Evolutionary conservation across 2,329 filamentous ascomycete species (phyloP).

Genomic region (Decorospora gaudefroyi): DNA sequence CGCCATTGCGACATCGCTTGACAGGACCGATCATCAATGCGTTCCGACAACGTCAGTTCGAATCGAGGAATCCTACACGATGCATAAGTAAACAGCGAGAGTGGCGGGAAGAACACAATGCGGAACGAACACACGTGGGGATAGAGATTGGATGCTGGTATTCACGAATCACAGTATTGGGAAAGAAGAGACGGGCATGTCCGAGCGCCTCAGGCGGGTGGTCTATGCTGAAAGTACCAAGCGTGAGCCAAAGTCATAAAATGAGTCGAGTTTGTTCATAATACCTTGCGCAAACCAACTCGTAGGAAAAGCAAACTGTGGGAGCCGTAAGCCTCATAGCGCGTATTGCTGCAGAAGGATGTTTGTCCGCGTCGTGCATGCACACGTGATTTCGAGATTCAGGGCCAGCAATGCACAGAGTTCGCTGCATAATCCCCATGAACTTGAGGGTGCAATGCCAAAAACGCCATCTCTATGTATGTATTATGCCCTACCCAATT

Average conservation of each 20-base stretch:
- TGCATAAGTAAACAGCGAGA: slow-evolving; percentile 22
- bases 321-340: slow-evolving; percentile 2
- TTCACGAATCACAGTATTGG: no score
- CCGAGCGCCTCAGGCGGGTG: slow-evolving; percentile 30
- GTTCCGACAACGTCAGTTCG: slow-evolving; percentile 24
- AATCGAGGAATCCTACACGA: slow-evolving; percentile 12
- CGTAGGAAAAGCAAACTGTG: not conserved
- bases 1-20: slow-evolving; percentile 21
- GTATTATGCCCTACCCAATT: slow-evolving; percentile 61
- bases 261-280: slow-evolving; percentile 38
- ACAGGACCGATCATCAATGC: slow-evolving; percentile 35
- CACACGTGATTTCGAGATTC: not conserved
- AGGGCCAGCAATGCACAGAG: slow-evolving; percentile 1
- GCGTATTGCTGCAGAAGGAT: slow-evolving; percentile 1
- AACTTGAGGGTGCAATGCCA: slow-evolving; percentile 19
- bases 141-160: slow-evolving; percentile 25
- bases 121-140: slow-evolving; percentile 20
- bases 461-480: slow-evolving; percentile 21
- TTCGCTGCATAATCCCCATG: slow-evolving; percentile 6
- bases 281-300: slow-evolving; percentile 28
- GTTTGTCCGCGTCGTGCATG: slow-evolving; percentile 1
- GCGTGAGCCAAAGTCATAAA: slow-evolving; percentile 27
- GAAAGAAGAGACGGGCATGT: slow-evolving; percentile 31
- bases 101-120: slow-evolving; percentile 37
- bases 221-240: slow-evolving; percentile 30